Percentiles rank a stretch among this genome's conserved stretches.
Evolutionary conservation across 257 asterid species (phyloP).

Genomic region (Thymus mandschuricus): DNA sequence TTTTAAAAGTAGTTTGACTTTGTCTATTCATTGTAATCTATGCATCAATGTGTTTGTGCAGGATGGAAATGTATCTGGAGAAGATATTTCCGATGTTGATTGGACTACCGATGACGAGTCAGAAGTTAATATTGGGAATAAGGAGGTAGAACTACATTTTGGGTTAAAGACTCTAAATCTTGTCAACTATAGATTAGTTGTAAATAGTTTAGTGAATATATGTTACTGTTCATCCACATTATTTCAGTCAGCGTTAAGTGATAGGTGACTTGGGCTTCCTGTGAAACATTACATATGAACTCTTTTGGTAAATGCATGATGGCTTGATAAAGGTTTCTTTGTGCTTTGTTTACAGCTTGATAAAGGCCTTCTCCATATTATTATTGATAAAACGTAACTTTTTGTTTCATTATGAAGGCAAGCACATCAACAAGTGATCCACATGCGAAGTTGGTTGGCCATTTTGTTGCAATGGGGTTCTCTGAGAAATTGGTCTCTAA

Average conservation of each 20-base stretch:
- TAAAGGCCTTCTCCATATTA: background rate
- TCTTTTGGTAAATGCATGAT: too few relatives aligned
- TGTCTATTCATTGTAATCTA: slow-evolving; percentile 8
- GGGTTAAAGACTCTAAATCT: too few relatives aligned
- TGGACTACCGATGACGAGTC: slow-evolving; percentile 62
- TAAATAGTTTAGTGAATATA: too few relatives aligned
- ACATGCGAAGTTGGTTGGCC: slow-evolving; percentile 36
- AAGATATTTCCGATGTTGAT: slow-evolving; percentile 35
- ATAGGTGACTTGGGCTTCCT: too few relatives aligned
- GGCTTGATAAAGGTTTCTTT: background rate
- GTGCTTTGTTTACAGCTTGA: background rate
- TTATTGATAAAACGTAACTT: slow-evolving; percentile 13
- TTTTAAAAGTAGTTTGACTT: background rate
- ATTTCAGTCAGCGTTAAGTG: too few relatives aligned
- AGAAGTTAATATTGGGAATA: slow-evolving; percentile 31
- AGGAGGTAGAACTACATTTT: slow-evolving; percentile 36
- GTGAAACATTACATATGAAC: too few relatives aligned
- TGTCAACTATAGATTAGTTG: too few relatives aligned
- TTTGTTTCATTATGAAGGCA: slow-evolving; percentile 45
- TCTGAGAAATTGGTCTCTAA: slow-evolving; percentile 49
- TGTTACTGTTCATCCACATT: too few relatives aligned
- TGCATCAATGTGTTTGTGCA: slow-evolving; percentile 19
- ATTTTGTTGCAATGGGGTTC: slow-evolving; percentile 68
- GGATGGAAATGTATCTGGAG: slow-evolving; percentile 41
- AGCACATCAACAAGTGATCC: slow-evolving; percentile 46